Percentiles rank a stretch among this genome's conserved stretches.
Conservation (phyloP, 176 grass and related monocot genomes). For the Eleusine coracana region DNA sequence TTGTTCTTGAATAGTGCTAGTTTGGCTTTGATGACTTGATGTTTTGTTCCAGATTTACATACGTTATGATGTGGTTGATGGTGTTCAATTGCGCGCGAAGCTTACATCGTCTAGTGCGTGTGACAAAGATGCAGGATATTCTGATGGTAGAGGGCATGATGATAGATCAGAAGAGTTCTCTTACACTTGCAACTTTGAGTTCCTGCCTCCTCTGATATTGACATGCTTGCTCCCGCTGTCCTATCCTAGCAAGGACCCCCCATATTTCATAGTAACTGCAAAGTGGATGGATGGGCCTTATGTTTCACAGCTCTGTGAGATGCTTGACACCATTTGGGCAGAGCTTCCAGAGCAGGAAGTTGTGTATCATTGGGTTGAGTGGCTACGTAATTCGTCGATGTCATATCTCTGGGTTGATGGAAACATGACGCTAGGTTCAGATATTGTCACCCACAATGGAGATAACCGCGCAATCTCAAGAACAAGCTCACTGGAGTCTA, state of each 20-base stretch:
- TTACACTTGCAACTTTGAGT: constrained; percentile 45
- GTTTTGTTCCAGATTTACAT: constrained; percentile 28
- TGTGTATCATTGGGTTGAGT: constrained; percentile 61
- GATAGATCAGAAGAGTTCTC: constrained; percentile 22
- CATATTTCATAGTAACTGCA: constrained; percentile 48
- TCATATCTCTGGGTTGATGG: constrained; percentile 44
- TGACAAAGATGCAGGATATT: background rate
- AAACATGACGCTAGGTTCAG: constrained; percentile 36
- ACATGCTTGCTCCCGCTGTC: constrained; percentile 53
- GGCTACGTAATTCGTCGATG: constrained; percentile 45
- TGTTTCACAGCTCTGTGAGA: constrained; percentile 53
- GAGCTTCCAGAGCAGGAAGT: constrained; percentile 57
- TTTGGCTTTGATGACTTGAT: background rate
- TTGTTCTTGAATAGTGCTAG: background rate
- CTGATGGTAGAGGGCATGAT: background rate
- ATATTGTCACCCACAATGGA: background rate
- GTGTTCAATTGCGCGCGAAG: constrained; percentile 4
- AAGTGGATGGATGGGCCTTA: constrained; percentile 57
- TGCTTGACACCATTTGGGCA: constrained; percentile 56
- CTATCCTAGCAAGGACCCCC: constrained; percentile 51
- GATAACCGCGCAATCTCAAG: constrained; percentile 41
- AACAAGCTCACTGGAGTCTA: constrained; percentile 32
- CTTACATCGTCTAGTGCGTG: constrained; percentile 8
- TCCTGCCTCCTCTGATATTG: constrained; percentile 57
- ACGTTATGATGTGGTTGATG: constrained; percentile 22